phyloP scores from a whole-genome alignment of 805 yeast genomes.

The Wickerhamiella kurtzmanii region DNA sequence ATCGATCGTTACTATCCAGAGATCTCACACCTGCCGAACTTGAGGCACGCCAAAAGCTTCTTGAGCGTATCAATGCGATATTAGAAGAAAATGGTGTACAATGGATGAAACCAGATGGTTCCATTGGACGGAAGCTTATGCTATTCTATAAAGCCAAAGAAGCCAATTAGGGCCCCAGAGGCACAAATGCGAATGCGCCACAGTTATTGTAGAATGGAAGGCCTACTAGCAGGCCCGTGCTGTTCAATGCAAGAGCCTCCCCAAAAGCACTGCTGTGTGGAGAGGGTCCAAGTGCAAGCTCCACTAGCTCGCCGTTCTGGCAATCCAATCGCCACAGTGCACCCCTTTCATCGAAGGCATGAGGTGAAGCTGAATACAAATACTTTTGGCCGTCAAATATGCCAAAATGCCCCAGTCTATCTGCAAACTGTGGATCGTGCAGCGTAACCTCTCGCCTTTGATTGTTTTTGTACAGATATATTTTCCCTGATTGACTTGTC shows the following conservation, averaged over 20 bases:
- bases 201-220: conserved; percentile 18
- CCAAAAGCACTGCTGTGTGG: conserved; percentile 34
- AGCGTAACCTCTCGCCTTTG: conserved; percentile 10
- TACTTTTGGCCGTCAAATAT: conserved; percentile 11
- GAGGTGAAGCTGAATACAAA: conserved; percentile 33
- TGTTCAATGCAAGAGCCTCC: conserved; percentile 23
- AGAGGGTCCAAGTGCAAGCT: conserved; percentile 17
- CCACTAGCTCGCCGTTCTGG: conserved; percentile 18
- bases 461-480: conserved; percentile 26
- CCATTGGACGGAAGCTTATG: conserved; percentile 14
- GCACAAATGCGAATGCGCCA: conserved; percentile 6
- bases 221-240: conserved; percentile 15
- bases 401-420: conserved; percentile 27
- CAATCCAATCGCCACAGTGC: conserved; percentile 33
- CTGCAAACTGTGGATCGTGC: conserved; percentile 14
- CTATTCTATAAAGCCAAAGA: conserved; percentile 12
- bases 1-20: conserved; percentile 2
- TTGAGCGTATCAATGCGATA: conserved; percentile 15
- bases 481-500: conserved; percentile 30
- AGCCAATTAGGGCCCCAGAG: conserved; percentile 1
- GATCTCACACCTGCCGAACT: conserved; percentile 18
- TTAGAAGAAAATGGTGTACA: conserved; percentile 19
- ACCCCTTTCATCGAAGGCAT: conserved; percentile 31
- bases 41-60: conserved; percentile 21
- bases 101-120: conserved; percentile 19